Base-by-base conservation (phyloP, 75 land plant genomes). In the Cryptomeria japonica region DNA sequence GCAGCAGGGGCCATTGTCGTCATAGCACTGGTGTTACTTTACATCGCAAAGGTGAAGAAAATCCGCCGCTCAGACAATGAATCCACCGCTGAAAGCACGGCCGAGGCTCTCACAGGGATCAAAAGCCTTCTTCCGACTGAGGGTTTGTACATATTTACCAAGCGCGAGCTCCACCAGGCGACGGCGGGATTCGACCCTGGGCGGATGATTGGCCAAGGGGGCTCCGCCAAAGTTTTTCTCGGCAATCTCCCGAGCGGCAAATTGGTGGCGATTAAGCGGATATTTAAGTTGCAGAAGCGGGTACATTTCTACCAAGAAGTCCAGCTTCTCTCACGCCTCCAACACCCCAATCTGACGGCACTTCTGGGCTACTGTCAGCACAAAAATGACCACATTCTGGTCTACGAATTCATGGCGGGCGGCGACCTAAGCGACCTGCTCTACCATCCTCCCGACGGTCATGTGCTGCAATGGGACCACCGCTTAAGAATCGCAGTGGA, bases 381-480 rank as follows among this genome's bases (percentile, higher is more conserved):
- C 37, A 88, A 64, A 14, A 31, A 64, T 31, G 90, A 80, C 15
- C 88, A 85, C 84, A 86, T 90, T 0, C 90, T 93, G 0, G 94
- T 93, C 15, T 93, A 93, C 84, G 94, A 93, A 84, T 92, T 88
- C 91, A 92, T 93, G 94, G 36, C 87, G 83, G 91, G 91, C 16
- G 94, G 94, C 8, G 91, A 88, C 87, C 93, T 93, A 58, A 82
- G 56, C 7, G 31, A 75, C 68, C 51, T 39, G n/a, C 91, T 90
- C 86, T 11, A 42, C 32, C 47, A 46, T 34, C 46, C 49, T 5
- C 49, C 1, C 44, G 15, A 42, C 44, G 34, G 38, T 82, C 84
- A 42, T 5, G 51, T n/a, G 49, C 11, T 87, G 6, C 73, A 86
- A n/a, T 89, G 90, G 90, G 61, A 89, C 49, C 89, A 73, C 49